A percentile compares a stretch with the other conserved stretches of the same genome.
These are phyloP conservation scores for Macadamia integrifolia DNA, from an alignment of 164 flowering plant genomes.

Conservation along the genomic window DNA sequence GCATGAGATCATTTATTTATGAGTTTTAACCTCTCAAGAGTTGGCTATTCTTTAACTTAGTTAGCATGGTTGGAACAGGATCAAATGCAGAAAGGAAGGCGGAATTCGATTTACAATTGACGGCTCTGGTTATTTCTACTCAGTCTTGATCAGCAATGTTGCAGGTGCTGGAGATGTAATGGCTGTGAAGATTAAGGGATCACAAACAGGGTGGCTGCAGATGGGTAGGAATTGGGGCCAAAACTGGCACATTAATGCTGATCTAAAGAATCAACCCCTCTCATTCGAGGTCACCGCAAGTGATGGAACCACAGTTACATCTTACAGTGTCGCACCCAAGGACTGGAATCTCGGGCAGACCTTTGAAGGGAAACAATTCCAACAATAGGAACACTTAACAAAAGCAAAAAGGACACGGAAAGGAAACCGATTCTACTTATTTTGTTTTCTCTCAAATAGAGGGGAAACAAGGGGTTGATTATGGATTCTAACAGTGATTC, in stretches of 20 bases:
- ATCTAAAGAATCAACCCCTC: slow-evolving; percentile 72
- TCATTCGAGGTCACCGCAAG: slow-evolving; percentile 82
- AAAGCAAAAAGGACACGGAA: too few species aligned
- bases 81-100: slow-evolving; percentile 86
- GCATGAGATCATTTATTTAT: too few species aligned
- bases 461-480: too few species aligned
- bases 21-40: too few species aligned
- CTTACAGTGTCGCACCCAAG: slow-evolving; percentile 79
- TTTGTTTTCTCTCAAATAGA: too few species aligned
- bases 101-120: slow-evolving; percentile 66
- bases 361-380: slow-evolving; percentile 78
- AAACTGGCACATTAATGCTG: slow-evolving; percentile 85
- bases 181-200: slow-evolving; percentile 80
- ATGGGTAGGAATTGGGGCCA: slow-evolving; percentile 99
- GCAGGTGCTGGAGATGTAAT: slow-evolving; percentile 87
- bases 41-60: background rate
- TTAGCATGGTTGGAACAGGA: slow-evolving; percentile 37
- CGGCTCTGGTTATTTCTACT: slow-evolving; percentile 60
- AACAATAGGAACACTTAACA: slow-evolving; percentile 17
- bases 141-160: slow-evolving; percentile 77
- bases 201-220: slow-evolving; percentile 89
- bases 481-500: too few species aligned
- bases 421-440: too few species aligned
- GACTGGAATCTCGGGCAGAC: slow-evolving; percentile 78
- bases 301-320: slow-evolving; percentile 57